Evolutionary conservation across 805 yeast species (phyloP), one percentile per base, ranked within the genome.

Genomic region (Starmerella stigmatis): DNA sequence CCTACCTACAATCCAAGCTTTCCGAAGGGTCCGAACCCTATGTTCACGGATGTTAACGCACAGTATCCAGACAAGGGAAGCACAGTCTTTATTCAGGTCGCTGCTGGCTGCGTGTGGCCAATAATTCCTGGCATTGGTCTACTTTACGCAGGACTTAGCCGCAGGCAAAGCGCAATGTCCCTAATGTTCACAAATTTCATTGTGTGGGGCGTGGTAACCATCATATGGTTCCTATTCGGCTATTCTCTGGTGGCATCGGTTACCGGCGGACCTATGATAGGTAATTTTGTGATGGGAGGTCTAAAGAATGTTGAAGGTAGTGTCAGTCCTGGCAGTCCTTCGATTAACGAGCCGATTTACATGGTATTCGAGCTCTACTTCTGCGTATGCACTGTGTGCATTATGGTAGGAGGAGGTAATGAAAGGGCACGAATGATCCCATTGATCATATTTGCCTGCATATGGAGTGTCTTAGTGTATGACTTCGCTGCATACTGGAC

Each of bases 401-500:
- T 79, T 58, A 72, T 77, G 78, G 71, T 78, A 23, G 86, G 85
- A 52, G 82, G 81, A 50, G 78, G 79, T 12, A 74, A 80, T 53
- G 83, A 78, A 57, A 69, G 86, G 57, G 86, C 82, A 9, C 65
- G 82, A 53, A 71, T 78, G 50, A 74, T 78, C 4, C 83, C 84
- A 43, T 75, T 77, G 75, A 72, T 77, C 73, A 70, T 79, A 29
- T 78, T 79, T 62, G 64, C 78, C 45, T 75, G 77, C 57, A 59
- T 72, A 44, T 79, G 83, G 83, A 70, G 78, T 59, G 78, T 84
- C 4, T 72, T 79, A 16, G 84, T 79, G 16, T 79, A 79, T 66
- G 75, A 79, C 57, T 83, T 84, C 36, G 68, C 72, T 58, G 84
- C 84, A 17, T 74, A 69, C 67, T 78, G 84, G 84, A 72, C 78